Conservation (phyloP, 139 green algal species). For the Raphidocelis subcapitata region DNA sequence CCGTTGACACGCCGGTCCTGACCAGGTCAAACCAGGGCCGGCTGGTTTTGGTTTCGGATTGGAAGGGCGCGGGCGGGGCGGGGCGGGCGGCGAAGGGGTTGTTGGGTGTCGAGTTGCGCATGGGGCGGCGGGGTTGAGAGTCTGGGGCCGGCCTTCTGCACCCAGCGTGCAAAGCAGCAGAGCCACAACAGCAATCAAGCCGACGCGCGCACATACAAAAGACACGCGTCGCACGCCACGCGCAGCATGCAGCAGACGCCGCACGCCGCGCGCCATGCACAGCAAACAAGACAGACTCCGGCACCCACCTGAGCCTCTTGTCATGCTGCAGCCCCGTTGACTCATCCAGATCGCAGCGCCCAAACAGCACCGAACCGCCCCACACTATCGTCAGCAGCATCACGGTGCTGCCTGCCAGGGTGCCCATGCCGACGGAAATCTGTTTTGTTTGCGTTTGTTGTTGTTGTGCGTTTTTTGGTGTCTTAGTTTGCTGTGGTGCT, state of each 20-base stretch:
- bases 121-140: not conserved
- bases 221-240: not conserved
- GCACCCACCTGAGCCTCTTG: not conserved
- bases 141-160: not conserved
- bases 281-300: not conserved
- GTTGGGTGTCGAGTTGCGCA: not conserved
- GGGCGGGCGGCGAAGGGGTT: no score
- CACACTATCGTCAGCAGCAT: constrained; percentile 62
- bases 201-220: not conserved
- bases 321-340: not conserved
- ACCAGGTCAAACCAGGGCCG: not conserved
- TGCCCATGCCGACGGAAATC: constrained; percentile 45
- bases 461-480: not conserved
- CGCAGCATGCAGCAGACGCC: not conserved
- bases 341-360: constrained; percentile 47
- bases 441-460: constrained; percentile 16
- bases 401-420: constrained; percentile 54
- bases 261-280: no score
- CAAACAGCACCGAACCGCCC: constrained; percentile 37
- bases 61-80: no score
- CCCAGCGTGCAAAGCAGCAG: not conserved
- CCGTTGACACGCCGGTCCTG: not conserved
- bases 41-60: not conserved
- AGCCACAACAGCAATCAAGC: not conserved
- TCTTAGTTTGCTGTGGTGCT: not conserved